Conservation (phyloP, 257 asterid species). For the Prunella vulgaris region DNA sequence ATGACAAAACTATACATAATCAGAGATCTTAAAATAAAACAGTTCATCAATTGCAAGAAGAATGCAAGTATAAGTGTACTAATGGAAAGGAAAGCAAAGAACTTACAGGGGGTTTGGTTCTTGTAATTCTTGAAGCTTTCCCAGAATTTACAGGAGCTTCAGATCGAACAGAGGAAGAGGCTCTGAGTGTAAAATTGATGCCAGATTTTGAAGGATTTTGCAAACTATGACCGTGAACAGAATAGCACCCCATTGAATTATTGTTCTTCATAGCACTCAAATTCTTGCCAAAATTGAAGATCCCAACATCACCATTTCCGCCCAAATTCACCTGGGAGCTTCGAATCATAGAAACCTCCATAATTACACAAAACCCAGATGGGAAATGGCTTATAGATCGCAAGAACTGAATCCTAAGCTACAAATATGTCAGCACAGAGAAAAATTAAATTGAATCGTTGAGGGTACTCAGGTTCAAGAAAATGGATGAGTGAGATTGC, state of each 20-base stretch:
- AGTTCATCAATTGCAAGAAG: background rate
- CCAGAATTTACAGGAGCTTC: conserved; percentile 29
- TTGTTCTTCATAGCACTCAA: conserved; percentile 32
- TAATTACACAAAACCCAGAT: conserved; percentile 23
- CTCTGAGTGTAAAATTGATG: conserved; percentile 31
- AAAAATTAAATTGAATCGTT: background rate
- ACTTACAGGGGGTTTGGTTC: conserved; percentile 39
- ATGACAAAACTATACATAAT: too few relatives aligned
- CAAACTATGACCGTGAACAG: conserved; percentile 28
- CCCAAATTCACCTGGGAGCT: conserved; percentile 62
- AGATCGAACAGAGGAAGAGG: conserved; percentile 38
- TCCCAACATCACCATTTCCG: conserved; percentile 34
- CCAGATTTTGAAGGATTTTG: conserved; percentile 37
- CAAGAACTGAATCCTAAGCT: conserved; percentile 2
- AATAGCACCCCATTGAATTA: conserved; percentile 8
- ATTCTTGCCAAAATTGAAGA: conserved; percentile 46
- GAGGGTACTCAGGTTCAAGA: background rate
- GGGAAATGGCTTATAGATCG: background rate
- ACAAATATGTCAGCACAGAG: background rate
- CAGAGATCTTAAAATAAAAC: background rate
- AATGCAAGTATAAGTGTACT: background rate
- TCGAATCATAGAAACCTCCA: conserved; percentile 66
- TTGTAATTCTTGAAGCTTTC: conserved; percentile 25
- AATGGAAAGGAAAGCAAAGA: background rate
- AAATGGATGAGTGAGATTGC: background rate